Conservation (phyloP, 1,284 basidiomycete species). For the Somion occarium region DNA sequence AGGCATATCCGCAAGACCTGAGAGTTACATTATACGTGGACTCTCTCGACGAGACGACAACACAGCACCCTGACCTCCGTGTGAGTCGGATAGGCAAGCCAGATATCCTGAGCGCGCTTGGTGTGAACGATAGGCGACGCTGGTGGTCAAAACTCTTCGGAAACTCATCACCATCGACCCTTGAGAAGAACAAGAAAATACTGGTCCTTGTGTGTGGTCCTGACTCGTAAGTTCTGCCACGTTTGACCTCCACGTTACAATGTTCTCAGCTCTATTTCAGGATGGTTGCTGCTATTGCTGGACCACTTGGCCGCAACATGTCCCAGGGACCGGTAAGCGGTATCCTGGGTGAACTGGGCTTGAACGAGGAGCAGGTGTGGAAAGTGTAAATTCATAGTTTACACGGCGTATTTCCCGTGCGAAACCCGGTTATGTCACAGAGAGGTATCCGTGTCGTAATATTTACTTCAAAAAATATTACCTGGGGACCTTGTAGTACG, state of each 20-base stretch:
- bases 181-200: constrained; percentile 31
- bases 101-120: constrained; percentile 40
- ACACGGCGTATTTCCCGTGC: background rate
- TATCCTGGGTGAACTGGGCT: constrained; percentile 61
- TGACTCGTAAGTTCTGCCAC: constrained; percentile 51
- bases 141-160: constrained; percentile 45
- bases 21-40: constrained; percentile 61
- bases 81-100: constrained; percentile 50
- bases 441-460: background rate
- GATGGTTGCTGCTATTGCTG: constrained; percentile 71
- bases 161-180: constrained; percentile 17
- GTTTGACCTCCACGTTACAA: background rate
- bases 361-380: constrained; percentile 57
- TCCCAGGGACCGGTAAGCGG: constrained; percentile 72
- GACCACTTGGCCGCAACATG: constrained; percentile 69
- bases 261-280: constrained; percentile 33
- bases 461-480: background rate
- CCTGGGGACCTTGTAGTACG: background rate
- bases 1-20: constrained; percentile 48
- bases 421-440: background rate
- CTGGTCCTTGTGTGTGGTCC: constrained; percentile 77
- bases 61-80: constrained; percentile 24
- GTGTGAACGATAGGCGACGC: constrained; percentile 19
- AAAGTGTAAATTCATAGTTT: constrained; percentile 46
- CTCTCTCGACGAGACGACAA: constrained; percentile 30